A percentile compares a stretch with the other conserved stretches of the same genome.
These are phyloP conservation scores for Tylopilus felleus DNA, from an alignment of 768 basidiomycete species.

Conservation along the genomic window DNA sequence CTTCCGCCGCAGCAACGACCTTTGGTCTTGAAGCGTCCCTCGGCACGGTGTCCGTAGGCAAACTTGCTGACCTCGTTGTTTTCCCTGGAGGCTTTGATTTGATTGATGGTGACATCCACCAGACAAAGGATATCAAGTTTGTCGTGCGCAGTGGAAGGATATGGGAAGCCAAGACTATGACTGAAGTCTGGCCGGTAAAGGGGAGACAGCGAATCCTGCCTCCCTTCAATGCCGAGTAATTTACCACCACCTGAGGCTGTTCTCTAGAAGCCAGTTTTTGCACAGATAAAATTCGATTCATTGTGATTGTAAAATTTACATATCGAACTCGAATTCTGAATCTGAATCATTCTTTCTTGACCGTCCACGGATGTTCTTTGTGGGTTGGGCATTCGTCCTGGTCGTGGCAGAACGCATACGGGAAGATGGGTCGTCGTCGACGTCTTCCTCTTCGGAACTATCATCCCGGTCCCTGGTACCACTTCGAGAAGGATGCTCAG, in stretches of 20 bases:
- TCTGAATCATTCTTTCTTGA: constrained; percentile 66
- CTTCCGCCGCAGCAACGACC: constrained; percentile 59
- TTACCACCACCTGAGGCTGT: background rate
- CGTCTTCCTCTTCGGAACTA: constrained; percentile 38
- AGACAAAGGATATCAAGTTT: constrained; percentile 48
- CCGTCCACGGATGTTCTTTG: constrained; percentile 54
- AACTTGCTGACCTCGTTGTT: constrained; percentile 69
- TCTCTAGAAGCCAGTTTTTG: background rate
- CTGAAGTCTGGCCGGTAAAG: constrained; percentile 67
- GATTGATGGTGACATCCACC: constrained; percentile 47
- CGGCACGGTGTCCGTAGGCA: constrained; percentile 60
- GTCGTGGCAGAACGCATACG: constrained; percentile 56
- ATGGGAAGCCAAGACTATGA: constrained; percentile 66
- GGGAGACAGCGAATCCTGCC: constrained; percentile 54
- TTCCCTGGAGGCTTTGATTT: constrained; percentile 62
- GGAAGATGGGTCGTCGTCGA: constrained; percentile 48
- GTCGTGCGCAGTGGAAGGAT: constrained; percentile 68
- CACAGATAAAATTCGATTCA: background rate
- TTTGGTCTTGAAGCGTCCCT: constrained; percentile 60
- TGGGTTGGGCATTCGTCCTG: constrained; percentile 46
- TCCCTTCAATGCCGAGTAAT: constrained; percentile 51
- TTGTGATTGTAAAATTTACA: constrained; percentile 35
- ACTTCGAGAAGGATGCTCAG: constrained; percentile 40
- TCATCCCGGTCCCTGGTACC: constrained; percentile 35
- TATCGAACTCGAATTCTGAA: constrained; percentile 73